Conservation (phyloP, 73 alveolate species). For the Paramecium tetraurelia region DNA sequence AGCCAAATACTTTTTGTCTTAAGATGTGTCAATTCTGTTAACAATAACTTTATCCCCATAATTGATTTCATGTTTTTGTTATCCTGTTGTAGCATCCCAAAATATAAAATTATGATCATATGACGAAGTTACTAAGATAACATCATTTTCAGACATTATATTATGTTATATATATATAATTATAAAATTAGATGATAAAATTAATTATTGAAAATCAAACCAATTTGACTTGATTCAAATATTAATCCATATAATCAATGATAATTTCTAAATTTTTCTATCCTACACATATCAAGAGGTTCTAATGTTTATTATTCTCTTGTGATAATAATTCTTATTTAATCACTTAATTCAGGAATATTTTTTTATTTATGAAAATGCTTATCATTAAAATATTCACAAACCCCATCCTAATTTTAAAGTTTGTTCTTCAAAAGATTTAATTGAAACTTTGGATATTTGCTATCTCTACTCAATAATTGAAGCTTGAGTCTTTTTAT, state of each 20-base stretch:
- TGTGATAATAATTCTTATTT: background rate
- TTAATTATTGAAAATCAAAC: background rate
- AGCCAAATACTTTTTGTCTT: slow-evolving; percentile 48
- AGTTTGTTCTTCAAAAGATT: background rate
- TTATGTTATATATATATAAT: background rate
- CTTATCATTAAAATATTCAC: background rate
- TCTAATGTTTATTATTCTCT: background rate
- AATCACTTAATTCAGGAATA: background rate
- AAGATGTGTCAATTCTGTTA: slow-evolving; percentile 52
- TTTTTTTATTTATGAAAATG: background rate
- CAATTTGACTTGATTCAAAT: background rate
- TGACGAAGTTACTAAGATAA: slow-evolving; percentile 41
- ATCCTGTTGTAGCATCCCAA: slow-evolving; percentile 41
- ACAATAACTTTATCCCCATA: background rate
- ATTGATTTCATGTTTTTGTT: background rate
- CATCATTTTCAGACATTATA: slow-evolving; percentile 53
- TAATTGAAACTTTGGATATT: background rate
- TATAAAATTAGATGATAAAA: background rate
- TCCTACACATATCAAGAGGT: background rate
- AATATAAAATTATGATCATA: slow-evolving; percentile 47
- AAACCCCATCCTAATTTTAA: background rate
- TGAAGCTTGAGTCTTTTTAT: background rate
- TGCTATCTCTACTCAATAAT: background rate
- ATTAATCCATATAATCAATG: background rate
- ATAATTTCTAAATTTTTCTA: background rate